A percentile compares a stretch with the other conserved stretches of the same genome.
phyloP scores from a whole-genome alignment of 257 asterid species.

The Solanum neorickii region DNA sequence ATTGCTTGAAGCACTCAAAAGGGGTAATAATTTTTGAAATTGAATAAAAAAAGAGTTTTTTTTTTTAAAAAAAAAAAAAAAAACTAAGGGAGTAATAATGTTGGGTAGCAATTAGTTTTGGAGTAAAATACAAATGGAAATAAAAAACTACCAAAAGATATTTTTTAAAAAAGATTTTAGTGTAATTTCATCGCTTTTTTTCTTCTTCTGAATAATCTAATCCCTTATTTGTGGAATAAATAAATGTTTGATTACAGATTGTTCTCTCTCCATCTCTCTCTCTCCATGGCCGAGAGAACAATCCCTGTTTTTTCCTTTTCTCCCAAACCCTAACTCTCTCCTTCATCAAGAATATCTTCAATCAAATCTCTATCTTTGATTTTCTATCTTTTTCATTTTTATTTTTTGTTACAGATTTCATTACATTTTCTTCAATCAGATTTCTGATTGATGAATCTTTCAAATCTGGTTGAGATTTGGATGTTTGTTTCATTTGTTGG shows the following conservation, averaged over 20 bases:
- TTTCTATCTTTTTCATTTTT: neutral
- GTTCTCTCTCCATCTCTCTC: conserved; percentile 2
- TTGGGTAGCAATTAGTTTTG: neutral
- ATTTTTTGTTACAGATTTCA: neutral
- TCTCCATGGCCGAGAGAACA: conserved; percentile 18
- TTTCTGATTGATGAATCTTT: neutral
- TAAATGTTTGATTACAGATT: neutral
- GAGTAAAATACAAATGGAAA: neutral
- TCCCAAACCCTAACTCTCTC: conserved; percentile 4
- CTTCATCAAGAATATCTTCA: neutral
- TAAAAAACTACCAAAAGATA: neutral
- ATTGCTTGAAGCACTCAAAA: neutral
- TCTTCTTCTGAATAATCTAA: neutral
- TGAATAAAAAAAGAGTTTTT: neutral
- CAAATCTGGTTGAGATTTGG: neutral
- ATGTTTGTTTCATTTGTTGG: neutral
- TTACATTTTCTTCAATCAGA: neutral
- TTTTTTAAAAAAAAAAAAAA: too few species aligned
- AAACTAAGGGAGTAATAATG: neutral
- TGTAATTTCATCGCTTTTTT: neutral
- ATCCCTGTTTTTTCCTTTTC: neutral
- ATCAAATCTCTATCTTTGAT: neutral
- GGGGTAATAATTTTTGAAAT: neutral
- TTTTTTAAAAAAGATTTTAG: neutral
- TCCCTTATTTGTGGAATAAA: neutral